These are phyloP conservation scores for Metschnikowia cerradonensis DNA, from an alignment of 805 yeast genomes.

Conservation along the genomic window DNA sequence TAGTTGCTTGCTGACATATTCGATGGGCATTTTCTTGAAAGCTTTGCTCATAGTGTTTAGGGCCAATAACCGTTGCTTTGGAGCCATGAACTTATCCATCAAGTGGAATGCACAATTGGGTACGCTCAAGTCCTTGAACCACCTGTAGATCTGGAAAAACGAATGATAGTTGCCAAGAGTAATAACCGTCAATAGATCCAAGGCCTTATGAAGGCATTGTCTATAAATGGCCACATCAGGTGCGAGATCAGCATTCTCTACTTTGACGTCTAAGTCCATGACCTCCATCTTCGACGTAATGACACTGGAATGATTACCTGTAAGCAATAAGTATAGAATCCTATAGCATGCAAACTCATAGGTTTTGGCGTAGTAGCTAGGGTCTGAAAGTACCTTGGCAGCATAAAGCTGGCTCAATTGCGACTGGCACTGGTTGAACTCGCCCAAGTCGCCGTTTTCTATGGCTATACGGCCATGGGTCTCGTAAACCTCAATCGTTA, in stretches of 20 bases:
- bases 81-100: slow-evolving; percentile 14
- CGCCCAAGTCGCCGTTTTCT: slow-evolving; percentile 81
- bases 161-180: slow-evolving; percentile 15
- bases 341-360: slow-evolving; percentile 70
- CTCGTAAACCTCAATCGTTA: slow-evolving; percentile 78
- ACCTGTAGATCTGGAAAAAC: slow-evolving; percentile 33
- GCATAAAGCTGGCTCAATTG: slow-evolving; percentile 65
- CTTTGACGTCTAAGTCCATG: slow-evolving; percentile 4
- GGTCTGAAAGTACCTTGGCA: slow-evolving; percentile 19
- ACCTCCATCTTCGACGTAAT: slow-evolving; percentile 32
- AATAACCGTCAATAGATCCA: slow-evolving; percentile 9
- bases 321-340: slow-evolving; percentile 68
- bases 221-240: slow-evolving; percentile 1
- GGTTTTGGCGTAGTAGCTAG: slow-evolving; percentile 7
- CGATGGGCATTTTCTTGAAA: slow-evolving; percentile 12
- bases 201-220: slow-evolving; percentile 11
- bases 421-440: slow-evolving; percentile 91
- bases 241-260: background rate
- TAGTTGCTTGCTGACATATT: slow-evolving; percentile 7
- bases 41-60: slow-evolving; percentile 17
- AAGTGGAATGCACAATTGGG: slow-evolving; percentile 14
- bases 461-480: slow-evolving; percentile 85
- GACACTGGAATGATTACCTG: slow-evolving; percentile 59
- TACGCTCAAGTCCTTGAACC: slow-evolving; percentile 5
- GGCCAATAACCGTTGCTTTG: slow-evolving; percentile 16